These are phyloP conservation scores for Apiotrichum mycotoxinovorans DNA, from an alignment of 1,284 basidiomycete genomes.

Conservation along the genomic window DNA sequence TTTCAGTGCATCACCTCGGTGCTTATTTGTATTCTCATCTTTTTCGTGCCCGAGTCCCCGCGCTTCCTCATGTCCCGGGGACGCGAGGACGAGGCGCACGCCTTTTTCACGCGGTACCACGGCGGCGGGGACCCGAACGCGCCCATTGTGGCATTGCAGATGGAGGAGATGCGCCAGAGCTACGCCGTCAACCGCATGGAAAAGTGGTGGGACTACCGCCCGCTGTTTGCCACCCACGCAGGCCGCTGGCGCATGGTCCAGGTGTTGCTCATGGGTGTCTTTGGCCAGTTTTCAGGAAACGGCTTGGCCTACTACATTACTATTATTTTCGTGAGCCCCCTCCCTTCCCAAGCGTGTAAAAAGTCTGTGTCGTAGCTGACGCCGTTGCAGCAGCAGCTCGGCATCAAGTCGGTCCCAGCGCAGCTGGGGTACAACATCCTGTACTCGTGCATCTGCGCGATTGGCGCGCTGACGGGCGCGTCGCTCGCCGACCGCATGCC, in stretches of 20 bases:
- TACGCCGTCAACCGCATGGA: constrained; percentile 54
- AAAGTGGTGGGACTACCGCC: constrained; percentile 26
- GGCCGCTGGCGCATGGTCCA: constrained; percentile 2
- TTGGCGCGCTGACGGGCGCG: constrained; percentile 49
- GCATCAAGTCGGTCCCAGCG: constrained; percentile 6
- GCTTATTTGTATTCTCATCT: constrained; percentile 8
- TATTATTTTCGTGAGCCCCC: constrained; percentile 31
- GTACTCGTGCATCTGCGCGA: constrained; percentile 55
- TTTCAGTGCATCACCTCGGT: constrained; percentile 22
- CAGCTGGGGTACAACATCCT: constrained; percentile 57
- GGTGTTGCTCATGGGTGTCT: constrained; percentile 19
- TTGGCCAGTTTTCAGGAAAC: constrained; percentile 51
- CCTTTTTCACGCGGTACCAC: constrained; percentile 67
- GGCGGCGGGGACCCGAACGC: constrained; percentile 27
- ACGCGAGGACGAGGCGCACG: constrained; percentile 62
- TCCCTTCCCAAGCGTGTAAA: too few relatives aligned
- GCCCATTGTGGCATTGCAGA: constrained; percentile 54
- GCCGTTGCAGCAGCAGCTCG: too few relatives aligned
- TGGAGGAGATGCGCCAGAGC: constrained; percentile 57
- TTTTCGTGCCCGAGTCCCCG: constrained; percentile 29
- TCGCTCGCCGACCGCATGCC: constrained; percentile 11
- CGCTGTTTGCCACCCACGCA: background rate
- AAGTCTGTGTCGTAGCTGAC: too few relatives aligned
- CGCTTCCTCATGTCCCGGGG: constrained; percentile 27
- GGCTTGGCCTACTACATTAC: constrained; percentile 52